Base-by-base conservation (phyloP, 352 stramenopile genomes). In the Saprolegnia parasitica region DNA sequence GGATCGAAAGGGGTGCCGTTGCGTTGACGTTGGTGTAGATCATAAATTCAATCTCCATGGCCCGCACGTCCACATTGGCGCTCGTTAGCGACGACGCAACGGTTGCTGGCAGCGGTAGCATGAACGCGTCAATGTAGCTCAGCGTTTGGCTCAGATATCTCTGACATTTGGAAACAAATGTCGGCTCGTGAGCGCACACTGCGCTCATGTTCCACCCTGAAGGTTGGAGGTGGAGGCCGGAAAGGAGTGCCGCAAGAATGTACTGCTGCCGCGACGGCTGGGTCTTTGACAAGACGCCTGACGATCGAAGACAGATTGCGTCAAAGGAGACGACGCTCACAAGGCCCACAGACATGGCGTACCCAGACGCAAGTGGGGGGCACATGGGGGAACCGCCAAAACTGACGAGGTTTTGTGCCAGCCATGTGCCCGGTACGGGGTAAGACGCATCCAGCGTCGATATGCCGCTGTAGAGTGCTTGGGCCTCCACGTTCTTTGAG, bases 351-450 rank as follows among this genome's bases (percentile, higher is more conserved):
- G 42, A 15, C 42, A 49, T 49, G 18, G 13, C 42, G 18, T 49
- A 49, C 11, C 42, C 42, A 10, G 42, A 4, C 42, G 8, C 42
- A 3, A 40, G 18, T 39, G 20, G n/a, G n/a, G 58, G 32, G 37
- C 58, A 66, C 10, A 66, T 13, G 10, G 46, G 58, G 4, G 32
- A 47, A 5, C 58, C 58, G 4, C 58, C 58, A 60, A 60, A 60
- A 21, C 11, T 42, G 13, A 21, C 35, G 9, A 40, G 11, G 35
- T 24, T 24, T n/a, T 42, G 24, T 18, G 52, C 52, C 1, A 60
- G 35, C 52, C 52, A 60, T 2, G 52, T 42, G 8, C 35, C 35
- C 8, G 52, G 52, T 9, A 60, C 52, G 24, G 52, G 52, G 52
- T 40, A 40, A 3, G 35, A 35, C 24, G 52, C 52, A 60, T 60